Evolutionary conservation across 257 asterid species (phyloP).

Genomic region (Haberlea rhodopensis): DNA sequence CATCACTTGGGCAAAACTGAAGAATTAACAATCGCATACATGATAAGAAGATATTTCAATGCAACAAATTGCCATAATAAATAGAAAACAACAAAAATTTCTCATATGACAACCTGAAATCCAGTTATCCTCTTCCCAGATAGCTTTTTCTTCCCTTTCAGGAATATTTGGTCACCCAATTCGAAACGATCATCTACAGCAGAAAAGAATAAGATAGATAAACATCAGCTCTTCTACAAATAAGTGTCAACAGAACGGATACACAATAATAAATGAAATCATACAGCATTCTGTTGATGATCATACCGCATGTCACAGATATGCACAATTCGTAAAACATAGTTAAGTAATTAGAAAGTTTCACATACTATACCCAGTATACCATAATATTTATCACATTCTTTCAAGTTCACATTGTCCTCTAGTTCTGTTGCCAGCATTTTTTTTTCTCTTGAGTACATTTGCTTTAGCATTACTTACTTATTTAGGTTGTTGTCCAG

Average conservation of each 20-base stretch:
- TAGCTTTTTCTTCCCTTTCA: conserved; percentile 69
- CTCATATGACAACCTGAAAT: conserved; percentile 55
- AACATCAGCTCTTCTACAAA: neutral
- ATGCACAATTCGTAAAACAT: neutral
- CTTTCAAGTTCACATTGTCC: neutral
- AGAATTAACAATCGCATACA: conserved; percentile 6
- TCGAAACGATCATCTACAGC: conserved; percentile 58
- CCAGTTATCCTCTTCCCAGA: conserved; percentile 78
- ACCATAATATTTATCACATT: neutral
- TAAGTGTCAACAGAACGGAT: neutral
- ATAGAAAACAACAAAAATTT: neutral
- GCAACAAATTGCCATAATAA: neutral
- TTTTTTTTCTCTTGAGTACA: neutral
- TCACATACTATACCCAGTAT: neutral
- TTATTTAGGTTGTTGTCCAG: neutral
- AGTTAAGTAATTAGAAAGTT: neutral
- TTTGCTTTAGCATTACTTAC: too few relatives aligned
- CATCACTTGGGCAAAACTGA: conserved; percentile 78
- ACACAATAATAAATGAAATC: neutral
- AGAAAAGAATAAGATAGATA: conserved; percentile 1
- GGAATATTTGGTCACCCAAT: conserved; percentile 59
- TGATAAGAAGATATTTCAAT: neutral
- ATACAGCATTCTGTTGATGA: neutral
- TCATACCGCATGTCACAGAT: neutral
- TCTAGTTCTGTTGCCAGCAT: neutral